Conservation (phyloP, 2,329 filamentous ascomycete species). For the Penicillium occitanis region DNA sequence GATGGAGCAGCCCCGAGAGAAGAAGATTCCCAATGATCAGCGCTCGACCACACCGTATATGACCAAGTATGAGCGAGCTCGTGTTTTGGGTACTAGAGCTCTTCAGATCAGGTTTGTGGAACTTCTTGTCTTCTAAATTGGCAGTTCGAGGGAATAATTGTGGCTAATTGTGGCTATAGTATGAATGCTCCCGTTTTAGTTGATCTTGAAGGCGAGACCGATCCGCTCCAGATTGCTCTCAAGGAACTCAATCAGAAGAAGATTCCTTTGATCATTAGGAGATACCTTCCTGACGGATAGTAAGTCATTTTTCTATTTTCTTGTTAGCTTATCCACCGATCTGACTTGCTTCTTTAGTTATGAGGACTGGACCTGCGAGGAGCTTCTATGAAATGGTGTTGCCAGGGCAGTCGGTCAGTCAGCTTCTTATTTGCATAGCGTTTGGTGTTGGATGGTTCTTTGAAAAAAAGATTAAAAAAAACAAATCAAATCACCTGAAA, state of each 20-base stretch:
- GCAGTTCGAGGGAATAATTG: conserved; percentile 12
- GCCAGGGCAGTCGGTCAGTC: conserved; percentile 23
- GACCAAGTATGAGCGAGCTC: conserved; percentile 97
- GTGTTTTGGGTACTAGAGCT: conserved; percentile 88
- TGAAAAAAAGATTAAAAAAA: background rate
- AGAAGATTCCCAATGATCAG: conserved; percentile 86
- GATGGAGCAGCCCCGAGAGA: conserved; percentile 63
- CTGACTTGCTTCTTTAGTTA: conserved; percentile 59
- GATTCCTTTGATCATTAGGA: conserved; percentile 89
- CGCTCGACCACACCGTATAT: conserved; percentile 95
- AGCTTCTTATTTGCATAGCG: conserved; percentile 39
- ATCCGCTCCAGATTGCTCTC: conserved; percentile 94
- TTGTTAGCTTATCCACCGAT: background rate
- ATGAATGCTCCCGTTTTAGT: conserved; percentile 98
- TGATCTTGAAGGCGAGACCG: conserved; percentile 94
- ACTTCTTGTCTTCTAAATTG: background rate
- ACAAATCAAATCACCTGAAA: background rate
- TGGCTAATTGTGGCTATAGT: conserved; percentile 51
- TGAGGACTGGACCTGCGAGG: conserved; percentile 99
- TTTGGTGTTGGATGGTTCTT: conserved; percentile 38
- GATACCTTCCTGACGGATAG: conserved; percentile 96
- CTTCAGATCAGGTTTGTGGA: conserved; percentile 82
- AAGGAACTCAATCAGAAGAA: conserved; percentile 99
- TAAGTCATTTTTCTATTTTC: conserved; percentile 52
- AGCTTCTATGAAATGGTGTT: conserved; percentile 62